Evolutionary conservation across 2,329 filamentous ascomycete species (phyloP).

Genomic region (Colletotrichum falcatum): DNA sequence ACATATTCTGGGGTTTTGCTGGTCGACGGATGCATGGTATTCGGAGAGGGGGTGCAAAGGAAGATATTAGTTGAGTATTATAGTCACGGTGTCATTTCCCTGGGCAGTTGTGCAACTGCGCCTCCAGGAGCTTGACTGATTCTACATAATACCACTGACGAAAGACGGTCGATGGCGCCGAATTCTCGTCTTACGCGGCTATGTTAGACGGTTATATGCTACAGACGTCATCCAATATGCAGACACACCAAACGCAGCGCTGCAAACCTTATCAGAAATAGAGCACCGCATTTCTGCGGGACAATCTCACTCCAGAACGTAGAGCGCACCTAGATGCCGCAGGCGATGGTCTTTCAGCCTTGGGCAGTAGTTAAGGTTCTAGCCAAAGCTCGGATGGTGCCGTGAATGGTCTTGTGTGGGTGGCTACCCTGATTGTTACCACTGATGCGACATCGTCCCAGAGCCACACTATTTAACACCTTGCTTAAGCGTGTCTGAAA

Average conservation of each 20-base stretch:
- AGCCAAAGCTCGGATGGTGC: constrained; percentile 8
- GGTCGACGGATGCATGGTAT: neutral
- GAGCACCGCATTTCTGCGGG: too few species aligned
- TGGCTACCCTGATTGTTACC: too few species aligned
- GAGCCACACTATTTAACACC: too few species aligned
- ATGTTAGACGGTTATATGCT: neutral
- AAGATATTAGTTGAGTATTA: too few species aligned
- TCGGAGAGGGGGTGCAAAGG: too few species aligned
- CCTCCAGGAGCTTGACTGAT: neutral
- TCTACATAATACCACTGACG: too few species aligned
- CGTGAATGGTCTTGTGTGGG: too few species aligned
- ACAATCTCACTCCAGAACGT: neutral
- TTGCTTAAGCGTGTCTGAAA: constrained; percentile 25
- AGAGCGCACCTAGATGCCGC: neutral
- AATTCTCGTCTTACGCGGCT: neutral
- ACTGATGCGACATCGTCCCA: too few species aligned
- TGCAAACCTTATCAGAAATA: constrained; percentile 6
- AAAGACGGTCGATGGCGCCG: neutral
- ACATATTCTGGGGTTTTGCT: neutral
- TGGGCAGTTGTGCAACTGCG: neutral
- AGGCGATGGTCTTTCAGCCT: neutral
- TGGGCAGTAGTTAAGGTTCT: neutral
- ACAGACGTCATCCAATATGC: neutral
- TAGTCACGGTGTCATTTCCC: neutral
- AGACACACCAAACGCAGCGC: neutral